Evolutionary conservation across 2,329 filamentous ascomycete species (phyloP).

Genomic region (Lecanicillium sp.): DNA sequence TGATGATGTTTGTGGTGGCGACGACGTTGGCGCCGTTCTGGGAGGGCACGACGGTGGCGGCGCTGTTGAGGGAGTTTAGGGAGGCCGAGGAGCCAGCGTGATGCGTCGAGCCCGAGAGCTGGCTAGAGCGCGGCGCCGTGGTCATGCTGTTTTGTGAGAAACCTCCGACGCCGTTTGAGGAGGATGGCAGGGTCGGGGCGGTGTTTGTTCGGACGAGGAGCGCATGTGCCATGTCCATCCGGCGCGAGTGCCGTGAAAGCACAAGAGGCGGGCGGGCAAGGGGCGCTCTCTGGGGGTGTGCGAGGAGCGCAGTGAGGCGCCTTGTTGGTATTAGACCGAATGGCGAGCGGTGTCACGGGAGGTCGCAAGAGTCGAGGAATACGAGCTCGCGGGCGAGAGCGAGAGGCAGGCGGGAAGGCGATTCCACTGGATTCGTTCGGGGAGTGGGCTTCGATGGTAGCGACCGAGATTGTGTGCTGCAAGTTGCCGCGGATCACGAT

Average conservation of each 20-base stretch:
- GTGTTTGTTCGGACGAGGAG: constrained; percentile 52
- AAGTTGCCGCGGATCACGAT: too few relatives aligned
- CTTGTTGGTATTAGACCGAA: background rate
- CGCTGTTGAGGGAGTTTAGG: constrained; percentile 38
- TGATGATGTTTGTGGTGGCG: constrained; percentile 91
- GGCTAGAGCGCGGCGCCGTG: constrained; percentile 48
- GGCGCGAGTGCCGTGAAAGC: constrained; percentile 12
- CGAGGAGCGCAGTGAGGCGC: background rate
- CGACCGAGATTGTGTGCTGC: too few relatives aligned
- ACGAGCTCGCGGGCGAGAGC: background rate
- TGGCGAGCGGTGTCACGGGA: too few relatives aligned
- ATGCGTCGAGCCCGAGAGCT: constrained; percentile 54
- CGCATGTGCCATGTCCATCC: constrained; percentile 52
- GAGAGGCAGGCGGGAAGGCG: too few relatives aligned
- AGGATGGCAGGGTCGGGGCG: constrained; percentile 44
- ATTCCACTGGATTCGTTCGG: too few relatives aligned
- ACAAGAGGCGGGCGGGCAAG: constrained; percentile 3
- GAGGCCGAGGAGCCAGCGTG: constrained; percentile 47
- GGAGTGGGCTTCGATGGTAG: too few relatives aligned
- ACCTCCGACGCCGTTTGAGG: constrained; percentile 37
- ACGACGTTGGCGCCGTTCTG: constrained; percentile 55
- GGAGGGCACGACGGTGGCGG: constrained; percentile 30
- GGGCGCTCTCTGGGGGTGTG: background rate
- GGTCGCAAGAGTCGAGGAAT: background rate
- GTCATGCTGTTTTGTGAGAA: constrained; percentile 41